A percentile compares a stretch with the other conserved stretches of the same genome.
These are phyloP conservation scores for Albophoma yamanashiensis DNA, from an alignment of 2,329 filamentous ascomycete species.

Conservation along the genomic window DNA sequence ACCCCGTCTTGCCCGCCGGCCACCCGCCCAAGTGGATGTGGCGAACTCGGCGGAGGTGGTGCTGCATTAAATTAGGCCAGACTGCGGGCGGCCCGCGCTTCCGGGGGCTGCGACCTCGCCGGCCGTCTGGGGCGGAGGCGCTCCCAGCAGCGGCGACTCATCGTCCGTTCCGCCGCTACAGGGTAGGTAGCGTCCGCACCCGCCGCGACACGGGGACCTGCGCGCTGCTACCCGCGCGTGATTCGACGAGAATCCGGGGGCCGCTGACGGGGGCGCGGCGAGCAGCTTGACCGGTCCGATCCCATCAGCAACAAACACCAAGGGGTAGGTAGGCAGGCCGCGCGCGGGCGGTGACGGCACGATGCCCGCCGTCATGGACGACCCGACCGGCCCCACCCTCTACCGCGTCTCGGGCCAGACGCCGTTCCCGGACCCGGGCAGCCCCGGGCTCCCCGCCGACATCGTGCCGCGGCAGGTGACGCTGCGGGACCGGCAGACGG, in stretches of 20 bases:
- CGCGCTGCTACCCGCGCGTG: neutral
- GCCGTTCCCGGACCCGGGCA: slow-evolving; percentile 53
- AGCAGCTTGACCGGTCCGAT: neutral
- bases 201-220: neutral
- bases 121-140: neutral
- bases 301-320: too few relatives aligned
- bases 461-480: slow-evolving; percentile 70
- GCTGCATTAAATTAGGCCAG: neutral
- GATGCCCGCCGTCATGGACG: slow-evolving; percentile 73
- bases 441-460: slow-evolving; percentile 53
- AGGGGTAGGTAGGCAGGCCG: neutral
- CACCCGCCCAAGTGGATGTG: neutral
- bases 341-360: slow-evolving; percentile 11
- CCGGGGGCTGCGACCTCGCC: neutral
- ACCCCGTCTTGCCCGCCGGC: neutral
- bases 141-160: neutral
- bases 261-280: neutral
- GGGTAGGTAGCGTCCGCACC: neutral
- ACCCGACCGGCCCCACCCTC: slow-evolving; percentile 60
- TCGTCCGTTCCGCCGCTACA: neutral
- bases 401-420: slow-evolving; percentile 56
- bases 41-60: neutral
- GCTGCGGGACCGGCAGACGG: slow-evolving; percentile 71
- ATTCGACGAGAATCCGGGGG: neutral
- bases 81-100: neutral